These are phyloP conservation scores for Debaryomyces udenii DNA, from an alignment of 1,139 yeast species.

Conservation along the genomic window DNA sequence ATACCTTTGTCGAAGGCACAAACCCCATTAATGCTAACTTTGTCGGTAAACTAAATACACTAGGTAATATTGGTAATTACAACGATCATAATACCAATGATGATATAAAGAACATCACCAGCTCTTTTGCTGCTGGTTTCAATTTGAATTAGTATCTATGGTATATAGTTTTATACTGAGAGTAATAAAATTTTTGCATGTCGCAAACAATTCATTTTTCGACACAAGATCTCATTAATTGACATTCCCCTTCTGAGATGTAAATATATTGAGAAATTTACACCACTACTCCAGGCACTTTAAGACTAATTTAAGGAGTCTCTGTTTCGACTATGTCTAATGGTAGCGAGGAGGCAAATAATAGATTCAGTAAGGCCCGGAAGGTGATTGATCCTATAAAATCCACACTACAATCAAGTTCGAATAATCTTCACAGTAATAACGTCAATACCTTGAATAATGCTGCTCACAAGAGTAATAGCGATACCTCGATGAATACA, in stretches of 20 bases:
- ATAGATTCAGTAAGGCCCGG: conserved; percentile 4
- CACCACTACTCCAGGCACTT: neutral
- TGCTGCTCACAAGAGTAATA: conserved; percentile 2
- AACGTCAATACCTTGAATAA: conserved; percentile 8
- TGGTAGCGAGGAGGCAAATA: conserved; percentile 1
- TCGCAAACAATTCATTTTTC: conserved; percentile 1
- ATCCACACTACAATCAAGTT: conserved; percentile 4
- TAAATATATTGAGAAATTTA: conserved; percentile 3
- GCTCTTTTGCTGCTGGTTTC: conserved; percentile 50
- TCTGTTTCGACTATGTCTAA: conserved; percentile 2
- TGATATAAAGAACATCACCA: conserved; percentile 50
- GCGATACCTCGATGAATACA: conserved; percentile 7
- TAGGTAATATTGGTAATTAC: conserved; percentile 20
- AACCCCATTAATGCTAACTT: conserved; percentile 43
- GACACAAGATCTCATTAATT: conserved; percentile 2
- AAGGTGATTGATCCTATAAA: conserved; percentile 5
- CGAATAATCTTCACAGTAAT: neutral
- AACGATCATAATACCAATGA: conserved; percentile 33
- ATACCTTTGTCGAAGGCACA: conserved; percentile 21
- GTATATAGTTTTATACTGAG: neutral
- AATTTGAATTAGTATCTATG: conserved; percentile 17
- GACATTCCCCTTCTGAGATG: conserved; percentile 6
- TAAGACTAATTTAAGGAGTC: neutral
- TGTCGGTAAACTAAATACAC: conserved; percentile 41
- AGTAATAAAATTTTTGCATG: neutral